Conservation (phyloP, 1,139 yeast genomes). For the Torulaspora pretoriensis region DNA sequence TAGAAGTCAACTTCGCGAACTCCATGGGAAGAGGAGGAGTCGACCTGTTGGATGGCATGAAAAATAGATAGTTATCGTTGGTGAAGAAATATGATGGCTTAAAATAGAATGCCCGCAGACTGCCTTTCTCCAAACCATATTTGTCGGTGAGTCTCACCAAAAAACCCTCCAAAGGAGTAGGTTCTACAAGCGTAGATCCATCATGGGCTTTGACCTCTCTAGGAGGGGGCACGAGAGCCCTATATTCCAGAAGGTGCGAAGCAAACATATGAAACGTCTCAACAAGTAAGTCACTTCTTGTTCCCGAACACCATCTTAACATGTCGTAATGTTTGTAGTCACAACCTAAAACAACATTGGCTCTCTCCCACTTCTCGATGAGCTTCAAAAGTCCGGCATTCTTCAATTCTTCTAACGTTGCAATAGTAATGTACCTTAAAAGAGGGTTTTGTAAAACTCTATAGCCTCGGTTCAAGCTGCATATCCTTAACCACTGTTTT, state of each 20-base stretch:
- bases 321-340: conserved; percentile 69
- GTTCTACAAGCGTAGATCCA: conserved; percentile 42
- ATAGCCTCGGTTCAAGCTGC: conserved; percentile 21
- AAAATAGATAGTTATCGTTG: conserved; percentile 57
- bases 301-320: conserved; percentile 67
- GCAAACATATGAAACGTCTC: conserved; percentile 14
- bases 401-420: conserved; percentile 21
- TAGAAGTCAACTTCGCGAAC: conserved; percentile 32
- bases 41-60: conserved; percentile 51
- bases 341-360: conserved; percentile 43
- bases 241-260: conserved; percentile 26
- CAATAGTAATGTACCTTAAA: conserved; percentile 19
- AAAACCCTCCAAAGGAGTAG: conserved; percentile 74
- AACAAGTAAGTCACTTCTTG: conserved; percentile 22
- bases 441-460: conserved; percentile 22
- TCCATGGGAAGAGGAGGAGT: conserved; percentile 55
- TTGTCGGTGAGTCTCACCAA: conserved; percentile 54
- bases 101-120: conserved; percentile 46
- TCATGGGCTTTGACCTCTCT: conserved; percentile 29
- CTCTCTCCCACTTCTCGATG: conserved; percentile 23
- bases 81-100: conserved; percentile 62
- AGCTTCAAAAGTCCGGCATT: conserved; percentile 24
- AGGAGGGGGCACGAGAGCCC: conserved; percentile 50
- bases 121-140: conserved; percentile 42
- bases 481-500: conserved; percentile 14